Percentiles rank a stretch among this genome's conserved stretches.
Conservation (phyloP, 176 grass and related monocot genomes). For the Hyparrhenia diplandra region DNA sequence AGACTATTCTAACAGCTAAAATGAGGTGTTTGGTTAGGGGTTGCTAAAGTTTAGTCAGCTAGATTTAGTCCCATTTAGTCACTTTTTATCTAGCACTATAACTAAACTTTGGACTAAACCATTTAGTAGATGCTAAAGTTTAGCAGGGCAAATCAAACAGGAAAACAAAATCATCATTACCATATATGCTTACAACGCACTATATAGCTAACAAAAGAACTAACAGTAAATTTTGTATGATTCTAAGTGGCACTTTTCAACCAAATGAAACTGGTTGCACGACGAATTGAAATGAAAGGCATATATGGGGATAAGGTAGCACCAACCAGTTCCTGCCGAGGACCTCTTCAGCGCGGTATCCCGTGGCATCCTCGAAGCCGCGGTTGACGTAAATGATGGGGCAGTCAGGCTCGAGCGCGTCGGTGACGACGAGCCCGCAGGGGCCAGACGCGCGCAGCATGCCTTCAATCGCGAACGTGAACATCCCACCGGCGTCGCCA, state of each 20-base stretch:
- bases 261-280: background rate
- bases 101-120: too few species aligned
- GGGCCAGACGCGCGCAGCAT: slow-evolving; percentile 60
- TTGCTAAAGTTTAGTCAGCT: too few species aligned
- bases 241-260: background rate
- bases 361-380: slow-evolving; percentile 83
- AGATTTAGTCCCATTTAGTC: too few species aligned
- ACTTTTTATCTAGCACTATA: too few species aligned
- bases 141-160: too few species aligned
- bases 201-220: background rate
- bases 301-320: background rate
- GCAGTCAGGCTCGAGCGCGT: slow-evolving; percentile 86
- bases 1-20: background rate
- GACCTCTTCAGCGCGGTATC: slow-evolving; percentile 95
- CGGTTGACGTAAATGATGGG: slow-evolving; percentile 98
- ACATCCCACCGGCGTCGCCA: slow-evolving; percentile 26
- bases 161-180: background rate
- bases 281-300: background rate
- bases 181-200: background rate
- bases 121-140: too few species aligned
- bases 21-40: too few species aligned
- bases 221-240: background rate
- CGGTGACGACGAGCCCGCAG: slow-evolving; percentile 82
- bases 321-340: slow-evolving; percentile 95
- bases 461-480: slow-evolving; percentile 73